Base-by-base conservation (phyloP, 2,329 filamentous ascomycete species). In the Dothidotthia symphoricarpi region DNA sequence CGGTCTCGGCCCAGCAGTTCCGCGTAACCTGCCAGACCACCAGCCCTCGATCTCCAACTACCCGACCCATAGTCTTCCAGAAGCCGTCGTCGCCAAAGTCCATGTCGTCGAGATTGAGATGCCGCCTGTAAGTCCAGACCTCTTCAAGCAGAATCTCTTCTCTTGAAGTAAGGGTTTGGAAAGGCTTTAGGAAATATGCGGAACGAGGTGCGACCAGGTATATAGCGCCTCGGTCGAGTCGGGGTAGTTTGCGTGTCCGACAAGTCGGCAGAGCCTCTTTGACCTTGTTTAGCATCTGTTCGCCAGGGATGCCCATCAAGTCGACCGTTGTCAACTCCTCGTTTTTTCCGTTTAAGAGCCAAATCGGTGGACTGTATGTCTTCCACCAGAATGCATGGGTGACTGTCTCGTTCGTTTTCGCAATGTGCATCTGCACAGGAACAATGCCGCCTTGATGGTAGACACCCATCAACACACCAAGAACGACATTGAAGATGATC, bases 371-470 rank as follows among this genome's bases (percentile, higher is more conserved):
- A 61, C 82, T 86, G 61, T 90, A 90, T 1, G 86, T 90, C 64
- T 89, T 90, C 86, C 86, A 91, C 86, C 86, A 91, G 34, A 86
- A 74, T 3, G 83, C 83, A 24, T 83, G 75, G 2, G 81, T 82
- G 7, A 85, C 80, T 47, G 85, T 51, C 14, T 63, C 82, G 4
- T 79, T 75, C 49, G 86, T 82, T 37, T 78, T 78, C 56, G 81
- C 85, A 57, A 91, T 74, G 59, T 87, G 87, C 1, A 85, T 80
- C 56, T 91, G 86, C 6, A 80, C 81, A 0, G 86, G 84, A 1
- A 91, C 76, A 16, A 90, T 79, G 28, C 86, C 86, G 17, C 84
- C 86, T 67, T 91, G 86, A 63, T 91, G 86, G 58, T 88, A 91
- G 3, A 80, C 71, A n/a, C 86, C 86, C 83, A 90, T 89, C 31